Conservation (phyloP, 23 red algal genomes). For the Agarophyton chilense region DNA sequence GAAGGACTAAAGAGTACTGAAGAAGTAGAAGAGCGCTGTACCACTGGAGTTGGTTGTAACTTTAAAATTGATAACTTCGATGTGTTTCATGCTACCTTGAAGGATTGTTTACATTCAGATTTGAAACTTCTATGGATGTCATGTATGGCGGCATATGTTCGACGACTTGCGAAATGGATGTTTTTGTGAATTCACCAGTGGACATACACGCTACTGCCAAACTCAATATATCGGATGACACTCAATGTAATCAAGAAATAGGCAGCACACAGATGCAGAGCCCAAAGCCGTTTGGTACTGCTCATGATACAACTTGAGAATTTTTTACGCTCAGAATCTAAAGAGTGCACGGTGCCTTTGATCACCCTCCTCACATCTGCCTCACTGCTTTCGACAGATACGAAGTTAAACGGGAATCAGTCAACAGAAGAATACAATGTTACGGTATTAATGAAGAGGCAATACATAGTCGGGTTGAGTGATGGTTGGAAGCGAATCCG, state of each 20-base stretch:
- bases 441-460: no score
- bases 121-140: slow-evolving; percentile 52
- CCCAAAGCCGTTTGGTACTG: no score
- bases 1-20: slow-evolving; percentile 44
- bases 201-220: slow-evolving; percentile 8
- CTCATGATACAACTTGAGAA: neutral
- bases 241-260: neutral
- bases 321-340: neutral
- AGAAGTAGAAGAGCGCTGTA: slow-evolving; percentile 29
- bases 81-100: slow-evolving; percentile 34
- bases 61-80: slow-evolving; percentile 48
- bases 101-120: slow-evolving; percentile 28
- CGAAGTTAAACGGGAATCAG: no score
- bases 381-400: no score
- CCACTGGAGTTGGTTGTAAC: slow-evolving; percentile 27
- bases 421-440: no score
- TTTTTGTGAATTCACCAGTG: slow-evolving; percentile 22
- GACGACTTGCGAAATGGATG: slow-evolving; percentile 63
- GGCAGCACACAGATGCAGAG: neutral
- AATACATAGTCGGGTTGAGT: no score
- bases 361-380: no score
- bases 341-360: neutral
- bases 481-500: no score
- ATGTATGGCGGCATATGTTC: slow-evolving; percentile 52
- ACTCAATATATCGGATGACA: neutral